Base-by-base conservation (phyloP, 2,329 filamentous ascomycete genomes). In the Microsporum audouinii region DNA sequence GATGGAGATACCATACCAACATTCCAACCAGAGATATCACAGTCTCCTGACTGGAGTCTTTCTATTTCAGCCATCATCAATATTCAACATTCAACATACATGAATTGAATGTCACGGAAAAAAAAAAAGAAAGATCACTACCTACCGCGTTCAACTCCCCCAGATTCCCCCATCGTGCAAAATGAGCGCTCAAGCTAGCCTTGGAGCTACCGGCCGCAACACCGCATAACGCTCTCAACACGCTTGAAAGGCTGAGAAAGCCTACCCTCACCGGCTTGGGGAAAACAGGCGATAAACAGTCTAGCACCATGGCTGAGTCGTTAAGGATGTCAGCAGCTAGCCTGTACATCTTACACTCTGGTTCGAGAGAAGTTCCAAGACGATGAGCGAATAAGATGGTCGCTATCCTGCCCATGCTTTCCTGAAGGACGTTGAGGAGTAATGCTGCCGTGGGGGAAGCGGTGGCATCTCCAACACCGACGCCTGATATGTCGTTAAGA, bases 1-100 rank as follows among this genome's bases (percentile, higher is more conserved):
- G 47, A 36, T 38, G 62, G 39, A 58, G 47, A 34, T 8, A 27
- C 6, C 78, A 71, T 73, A 82, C 81, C 58, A 96, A 80, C 83
- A 97, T 91, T 1, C 94, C 94, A 38, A 96, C 64, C 31, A 97
- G 79, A 1, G 89, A 92, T 61, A 99, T 89, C 23, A 96, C 85
- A 0, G 92, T 97, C 75, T 97, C 94, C 76, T 97, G 94, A 66
- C 89, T 95, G 10, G 91, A 91, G 71, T 97, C 92, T 81, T 96
- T 86, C 77, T 82, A 68, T 55, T 57, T 2, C 39, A 51, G 36
- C 14, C 60, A 45, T 64, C 23, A 17, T 66, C 33, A 66, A 53
- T 59, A 23, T 33, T 29, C 6, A 62, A 29, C 23, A 45, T 49
- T 39, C 23, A n/a, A 29, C 6, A 8, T 47, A 27, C 23, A 47